Evolutionary conservation across 2,329 filamentous ascomycete species (phyloP).

Genomic region (Aureobasidium pullulans): DNA sequence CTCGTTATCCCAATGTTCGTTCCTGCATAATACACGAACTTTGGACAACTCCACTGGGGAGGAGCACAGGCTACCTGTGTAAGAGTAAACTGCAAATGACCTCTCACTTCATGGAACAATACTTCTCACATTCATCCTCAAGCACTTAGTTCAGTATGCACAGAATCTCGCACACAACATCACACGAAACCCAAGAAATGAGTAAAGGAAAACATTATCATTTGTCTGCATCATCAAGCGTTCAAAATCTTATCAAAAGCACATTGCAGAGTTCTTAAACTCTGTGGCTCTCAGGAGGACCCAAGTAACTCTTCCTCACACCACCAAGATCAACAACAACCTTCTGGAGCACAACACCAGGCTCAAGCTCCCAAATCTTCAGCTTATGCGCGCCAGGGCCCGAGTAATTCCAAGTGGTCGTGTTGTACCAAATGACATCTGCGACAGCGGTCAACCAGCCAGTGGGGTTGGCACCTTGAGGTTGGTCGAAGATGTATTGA

Average conservation of each 20-base stretch:
- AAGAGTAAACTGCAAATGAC: too few relatives aligned
- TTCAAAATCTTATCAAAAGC: background rate
- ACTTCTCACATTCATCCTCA: too few relatives aligned
- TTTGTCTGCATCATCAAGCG: background rate
- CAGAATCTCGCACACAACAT: too few relatives aligned
- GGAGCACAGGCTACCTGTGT: too few relatives aligned
- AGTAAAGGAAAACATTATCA: background rate
- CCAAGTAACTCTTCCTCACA: conserved; percentile 28
- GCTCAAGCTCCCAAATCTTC: conserved; percentile 40
- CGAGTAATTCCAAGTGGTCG: conserved; percentile 31
- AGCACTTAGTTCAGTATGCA: too few relatives aligned
- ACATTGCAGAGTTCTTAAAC: conserved; percentile 16
- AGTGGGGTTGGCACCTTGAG: conserved; percentile 30
- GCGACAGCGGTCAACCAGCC: conserved; percentile 45
- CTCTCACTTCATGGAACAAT: too few relatives aligned
- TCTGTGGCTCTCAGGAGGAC: conserved; percentile 28
- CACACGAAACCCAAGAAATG: too few relatives aligned
- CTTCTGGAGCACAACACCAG: conserved; percentile 36
- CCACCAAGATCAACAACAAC: conserved; percentile 29
- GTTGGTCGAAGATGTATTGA: conserved; percentile 23
- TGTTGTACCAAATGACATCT: conserved; percentile 44
- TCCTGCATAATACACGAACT: too few relatives aligned
- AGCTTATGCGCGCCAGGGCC: conserved; percentile 34
- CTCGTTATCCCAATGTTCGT: too few relatives aligned
- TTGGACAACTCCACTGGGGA: too few relatives aligned